Evolutionary conservation across 345 rosid species (phyloP), one percentile per base, ranked within the genome.

Genomic region (Durio zibethinus): DNA sequence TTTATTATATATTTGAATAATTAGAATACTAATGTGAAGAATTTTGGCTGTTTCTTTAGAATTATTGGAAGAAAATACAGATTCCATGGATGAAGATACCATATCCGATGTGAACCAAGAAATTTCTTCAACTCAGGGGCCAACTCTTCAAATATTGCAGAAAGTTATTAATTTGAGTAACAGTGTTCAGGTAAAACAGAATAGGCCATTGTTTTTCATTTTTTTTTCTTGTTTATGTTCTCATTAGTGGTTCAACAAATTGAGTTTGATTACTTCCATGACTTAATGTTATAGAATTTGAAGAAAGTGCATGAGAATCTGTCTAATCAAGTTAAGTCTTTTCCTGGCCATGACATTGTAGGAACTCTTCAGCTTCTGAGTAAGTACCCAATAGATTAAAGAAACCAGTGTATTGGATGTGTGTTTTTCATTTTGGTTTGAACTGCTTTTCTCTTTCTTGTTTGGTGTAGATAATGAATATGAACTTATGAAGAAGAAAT

Each of bases 61-160:
- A 53, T n/a, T 52, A 61, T 72, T 72, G 11, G 93, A 89, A 81
- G 86, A 78, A 74, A 85, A 68, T 65, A 38, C 50, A 18, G 43
- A 52, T 74, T 83, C 84, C 20, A 25, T 59, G 60, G 86, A 84
- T 23, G 94, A 82, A 78, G 83, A 78, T 60, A 60, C 83, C 76
- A 79, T 18, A 60, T 84, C 80, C 10, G 85, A 80, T 70, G 78
- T 79, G 72, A 85, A 48, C 45, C 78, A 56, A 57, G 88, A 88
- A 67, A 75, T 80, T 78, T 86, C 89, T 50, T 83, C 92, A 1
- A 71, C 71, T 42, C 84, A 70, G 73, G 93, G 83, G 61, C 90
- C 89, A 75, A 89, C 88, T 40, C 89, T 90, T 77, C 98, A 94
- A 20, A 89, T 91, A 77, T 79, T 92, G 81, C 86, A 87, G 86